Evolutionary conservation across 306 rosid genomes (phyloP).

Genomic region (Cotoneaster glaucophyllus): DNA sequence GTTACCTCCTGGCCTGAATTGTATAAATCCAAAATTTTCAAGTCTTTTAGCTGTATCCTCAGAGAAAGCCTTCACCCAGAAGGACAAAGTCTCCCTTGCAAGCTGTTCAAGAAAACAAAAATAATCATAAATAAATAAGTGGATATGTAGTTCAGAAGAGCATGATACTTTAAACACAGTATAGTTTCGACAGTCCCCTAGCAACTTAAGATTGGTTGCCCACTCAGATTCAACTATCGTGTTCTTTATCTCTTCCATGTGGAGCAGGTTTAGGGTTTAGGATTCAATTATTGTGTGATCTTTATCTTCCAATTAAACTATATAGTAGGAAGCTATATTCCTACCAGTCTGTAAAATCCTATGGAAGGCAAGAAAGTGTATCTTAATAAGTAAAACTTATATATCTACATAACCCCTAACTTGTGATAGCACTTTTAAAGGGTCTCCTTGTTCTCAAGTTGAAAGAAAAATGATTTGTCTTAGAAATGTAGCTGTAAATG

Average conservation of each 20-base stretch:
- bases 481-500: background rate
- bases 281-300: no score
- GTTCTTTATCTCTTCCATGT: background rate
- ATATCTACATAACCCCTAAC: background rate
- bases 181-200: background rate
- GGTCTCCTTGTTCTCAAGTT: background rate
- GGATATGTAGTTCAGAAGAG: background rate
- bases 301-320: no score
- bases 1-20: conserved; percentile 98
- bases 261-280: background rate
- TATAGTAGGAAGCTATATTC: background rate
- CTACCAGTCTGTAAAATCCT: background rate
- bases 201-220: background rate
- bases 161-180: background rate
- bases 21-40: conserved; percentile 98
- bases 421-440: no score
- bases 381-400: background rate
- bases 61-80: conserved; percentile 99
- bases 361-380: background rate
- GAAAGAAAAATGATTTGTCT: background rate
- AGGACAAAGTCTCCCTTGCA: conserved; percentile 96
- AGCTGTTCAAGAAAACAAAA: conserved; percentile 41
- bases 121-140: background rate
- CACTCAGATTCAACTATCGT: background rate
- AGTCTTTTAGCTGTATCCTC: conserved; percentile 98